Evolutionary conservation across 2,329 filamentous ascomycete species (phyloP).

Genomic region (Talaromyces piceae): DNA sequence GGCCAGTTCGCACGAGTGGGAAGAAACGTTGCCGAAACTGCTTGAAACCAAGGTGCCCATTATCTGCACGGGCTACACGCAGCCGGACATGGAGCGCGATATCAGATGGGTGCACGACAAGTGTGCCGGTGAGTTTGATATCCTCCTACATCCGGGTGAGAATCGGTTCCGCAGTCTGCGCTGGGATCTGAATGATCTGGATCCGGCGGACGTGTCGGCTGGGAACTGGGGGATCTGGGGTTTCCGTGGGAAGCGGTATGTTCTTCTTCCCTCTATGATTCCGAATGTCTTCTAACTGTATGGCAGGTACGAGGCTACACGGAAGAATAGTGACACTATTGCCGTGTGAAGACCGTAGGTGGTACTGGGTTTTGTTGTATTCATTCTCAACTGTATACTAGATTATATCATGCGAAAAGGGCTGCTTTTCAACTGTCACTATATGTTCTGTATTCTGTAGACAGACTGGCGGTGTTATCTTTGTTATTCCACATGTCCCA

Average conservation of each 20-base stretch:
- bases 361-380: neutral
- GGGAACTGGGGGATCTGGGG: constrained; percentile 98
- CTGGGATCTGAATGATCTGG: constrained; percentile 95
- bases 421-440: no score
- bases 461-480: no score
- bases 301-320: constrained; percentile 33
- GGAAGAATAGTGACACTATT: constrained; percentile 17
- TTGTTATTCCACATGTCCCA: no score
- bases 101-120: constrained; percentile 83
- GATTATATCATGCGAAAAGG: no score
- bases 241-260: constrained; percentile 92
- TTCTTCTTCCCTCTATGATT: constrained; percentile 3
- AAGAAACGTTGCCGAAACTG: constrained; percentile 77
- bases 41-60: constrained; percentile 94
- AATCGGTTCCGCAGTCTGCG: constrained; percentile 87
- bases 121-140: constrained; percentile 81
- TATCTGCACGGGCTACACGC: constrained; percentile 90
- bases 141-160: constrained; percentile 85
- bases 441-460: no score
- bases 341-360: constrained; percentile 2
- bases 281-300: neutral
- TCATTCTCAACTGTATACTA: neutral
- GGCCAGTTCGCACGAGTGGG: constrained; percentile 88
- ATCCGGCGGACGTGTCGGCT: constrained; percentile 87
- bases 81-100: constrained; percentile 89